Base-by-base conservation (phyloP, 768 basidiomycete genomes). In the Auriscalpium microsporum region DNA sequence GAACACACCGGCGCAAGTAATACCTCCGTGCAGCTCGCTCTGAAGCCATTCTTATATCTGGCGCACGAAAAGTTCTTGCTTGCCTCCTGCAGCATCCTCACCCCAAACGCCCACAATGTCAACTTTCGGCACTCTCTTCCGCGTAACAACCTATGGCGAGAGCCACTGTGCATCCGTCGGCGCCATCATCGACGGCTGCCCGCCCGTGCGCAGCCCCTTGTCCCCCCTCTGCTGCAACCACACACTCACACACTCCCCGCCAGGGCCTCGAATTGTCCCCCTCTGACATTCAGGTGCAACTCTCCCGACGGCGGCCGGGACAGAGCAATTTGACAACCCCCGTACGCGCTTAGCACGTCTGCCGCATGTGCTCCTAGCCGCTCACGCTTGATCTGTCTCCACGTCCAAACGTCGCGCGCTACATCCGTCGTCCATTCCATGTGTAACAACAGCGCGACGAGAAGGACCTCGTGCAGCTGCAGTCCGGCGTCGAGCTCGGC, bases 71-170 rank as follows among this genome's bases (percentile, higher is more conserved):
- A 28, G 5, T 28, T 28, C 7, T 28, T 28, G 28, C 28, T 28
- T 28, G 28, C 28, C 40, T 42, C 40, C 40, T 13, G 40, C 40
- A 28, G 37, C 34, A 17, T 45, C 28, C 34, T 11, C 10, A 16
- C 16, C 49, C 13, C n/a, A 1, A 35, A 16, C 35, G 1, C 16
- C 50, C 38, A 45, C 40, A 58, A 97, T 99, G 96, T 95, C 93
- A 21, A 90, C 94, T 53, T 99, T 88, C 71, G 96, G 96, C 21
- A 82, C 78, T 23, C 75, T 90, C 40, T 99, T 90, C 75, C 81
- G 92, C 48, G 96, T 99, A 28, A 94, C 94, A 52, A 99, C 96
- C 60, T 99, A 90, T 67, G 96, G 96, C 56, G 96, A 99, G 75
- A 93, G 90, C 60, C 96, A 99, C 69, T 97, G 96, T 68, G 83